Conservation (phyloP, 768 basidiomycete genomes). For the Myochromella boudieri region DNA sequence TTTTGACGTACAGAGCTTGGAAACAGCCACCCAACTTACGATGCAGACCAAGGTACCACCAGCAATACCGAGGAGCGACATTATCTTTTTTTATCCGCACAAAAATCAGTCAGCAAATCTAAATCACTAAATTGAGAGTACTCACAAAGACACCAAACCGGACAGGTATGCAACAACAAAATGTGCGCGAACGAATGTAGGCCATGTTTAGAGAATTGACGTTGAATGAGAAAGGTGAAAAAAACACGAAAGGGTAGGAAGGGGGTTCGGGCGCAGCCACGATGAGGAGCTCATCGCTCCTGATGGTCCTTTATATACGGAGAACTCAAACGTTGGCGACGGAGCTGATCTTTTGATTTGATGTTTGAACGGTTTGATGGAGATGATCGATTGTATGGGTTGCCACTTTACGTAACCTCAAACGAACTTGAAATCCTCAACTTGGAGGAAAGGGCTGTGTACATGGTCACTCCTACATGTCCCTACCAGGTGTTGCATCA, state of each 20-base stretch:
- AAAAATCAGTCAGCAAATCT: too few relatives aligned
- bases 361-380: conserved; percentile 12
- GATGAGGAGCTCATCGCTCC: conserved; percentile 18
- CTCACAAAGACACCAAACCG: conserved; percentile 61
- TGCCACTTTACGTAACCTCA: conserved; percentile 6
- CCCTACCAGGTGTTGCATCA: too few relatives aligned
- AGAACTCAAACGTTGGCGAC: conserved; percentile 6
- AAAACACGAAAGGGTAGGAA: conserved; percentile 18
- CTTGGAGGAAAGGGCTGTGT: too few relatives aligned
- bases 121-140: too few relatives aligned
- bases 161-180: conserved; percentile 68
- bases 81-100: conserved; percentile 23
- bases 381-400: conserved; percentile 13
- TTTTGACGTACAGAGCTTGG: conserved; percentile 37
- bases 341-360: conserved; percentile 14
- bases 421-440: not conserved
- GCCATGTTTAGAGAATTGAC: conserved; percentile 37
- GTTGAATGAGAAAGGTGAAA: conserved; percentile 15
- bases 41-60: conserved; percentile 45
- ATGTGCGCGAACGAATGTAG: conserved; percentile 53
- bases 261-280: conserved; percentile 39
- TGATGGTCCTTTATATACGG: conserved; percentile 10
- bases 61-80: conserved; percentile 42
- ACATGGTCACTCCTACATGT: too few relatives aligned
- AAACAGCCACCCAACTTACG: conserved; percentile 46